Conservation (phyloP, 2,329 filamentous ascomycete genomes). For the Ceratocystis colombiana region DNA sequence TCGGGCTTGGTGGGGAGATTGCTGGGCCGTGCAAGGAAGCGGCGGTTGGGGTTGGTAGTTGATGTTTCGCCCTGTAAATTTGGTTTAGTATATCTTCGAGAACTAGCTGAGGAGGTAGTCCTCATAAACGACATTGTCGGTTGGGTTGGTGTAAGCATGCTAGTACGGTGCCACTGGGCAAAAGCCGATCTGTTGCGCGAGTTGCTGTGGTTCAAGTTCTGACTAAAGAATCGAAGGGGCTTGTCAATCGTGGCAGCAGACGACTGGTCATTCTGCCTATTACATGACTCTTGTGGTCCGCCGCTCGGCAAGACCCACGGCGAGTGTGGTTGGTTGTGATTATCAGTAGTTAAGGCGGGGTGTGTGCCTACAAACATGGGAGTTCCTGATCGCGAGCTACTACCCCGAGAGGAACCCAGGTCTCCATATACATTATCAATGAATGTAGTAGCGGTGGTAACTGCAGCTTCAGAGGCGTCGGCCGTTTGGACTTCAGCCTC, state of each 20-base stretch:
- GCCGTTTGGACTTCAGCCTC: conserved; percentile 65
- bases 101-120: conserved; percentile 35
- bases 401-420: conserved; percentile 41
- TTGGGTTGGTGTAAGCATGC: neutral
- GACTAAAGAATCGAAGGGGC: conserved; percentile 2
- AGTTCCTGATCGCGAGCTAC: conserved; percentile 56
- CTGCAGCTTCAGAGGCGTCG: conserved; percentile 69
- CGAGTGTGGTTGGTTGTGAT: neutral
- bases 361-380: conserved; percentile 33
- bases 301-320: neutral
- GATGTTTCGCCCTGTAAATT: conserved; percentile 40
- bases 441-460: conserved; percentile 65
- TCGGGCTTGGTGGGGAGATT: conserved; percentile 63
- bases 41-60: conserved; percentile 46
- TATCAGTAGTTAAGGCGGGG: neutral
- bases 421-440: conserved; percentile 63
- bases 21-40: conserved; percentile 59
- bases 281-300: neutral
- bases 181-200: neutral
- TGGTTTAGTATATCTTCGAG: conserved; percentile 43
- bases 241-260: neutral
- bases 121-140: conserved; percentile 31
- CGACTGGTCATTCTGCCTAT: conserved; percentile 3
- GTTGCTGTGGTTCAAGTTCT: neutral
- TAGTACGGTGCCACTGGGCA: neutral